Evolutionary conservation across 2,329 filamentous ascomycete species (phyloP).

Genomic region (Intubia oerlemansii): DNA sequence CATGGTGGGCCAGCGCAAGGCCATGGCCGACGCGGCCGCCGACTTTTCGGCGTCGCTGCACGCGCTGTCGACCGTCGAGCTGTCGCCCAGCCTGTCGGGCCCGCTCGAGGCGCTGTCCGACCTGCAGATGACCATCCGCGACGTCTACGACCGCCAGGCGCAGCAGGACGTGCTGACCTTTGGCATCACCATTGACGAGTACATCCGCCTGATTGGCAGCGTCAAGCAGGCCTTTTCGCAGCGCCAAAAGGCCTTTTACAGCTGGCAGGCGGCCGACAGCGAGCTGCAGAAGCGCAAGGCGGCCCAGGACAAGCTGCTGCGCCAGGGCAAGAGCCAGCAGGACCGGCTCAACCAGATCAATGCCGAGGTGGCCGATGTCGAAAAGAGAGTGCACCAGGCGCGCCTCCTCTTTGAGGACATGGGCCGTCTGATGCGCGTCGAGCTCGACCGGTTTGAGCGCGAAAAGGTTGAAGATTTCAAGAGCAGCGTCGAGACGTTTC

Average conservation of each 20-base stretch:
- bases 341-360: slow-evolving; percentile 82
- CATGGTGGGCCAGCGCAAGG: slow-evolving; percentile 80
- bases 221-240: slow-evolving; percentile 86
- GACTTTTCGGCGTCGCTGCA: slow-evolving; percentile 92
- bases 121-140: slow-evolving; percentile 78
- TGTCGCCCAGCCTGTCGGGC: slow-evolving; percentile 70
- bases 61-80: slow-evolving; percentile 74
- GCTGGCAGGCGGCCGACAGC: slow-evolving; percentile 79
- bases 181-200: slow-evolving; percentile 95
- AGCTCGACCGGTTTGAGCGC: slow-evolving; percentile 82
- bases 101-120: slow-evolving; percentile 84
- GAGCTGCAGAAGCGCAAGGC: slow-evolving; percentile 79
- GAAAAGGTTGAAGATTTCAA: slow-evolving; percentile 99
- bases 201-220: slow-evolving; percentile 85
- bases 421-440: slow-evolving; percentile 76
- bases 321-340: slow-evolving; percentile 89
- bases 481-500: slow-evolving; percentile 87
- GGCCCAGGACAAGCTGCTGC: slow-evolving; percentile 81
- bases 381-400: slow-evolving; percentile 80
- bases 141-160: slow-evolving; percentile 89
- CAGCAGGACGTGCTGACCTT: slow-evolving; percentile 93
- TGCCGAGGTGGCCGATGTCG: slow-evolving; percentile 85
- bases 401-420: slow-evolving; percentile 89
- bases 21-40: slow-evolving; percentile 75
- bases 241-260: slow-evolving; percentile 86